phyloP scores from a whole-genome alignment of 352 stramenopile species.

The Phytophthora macrochlamydospora region DNA sequence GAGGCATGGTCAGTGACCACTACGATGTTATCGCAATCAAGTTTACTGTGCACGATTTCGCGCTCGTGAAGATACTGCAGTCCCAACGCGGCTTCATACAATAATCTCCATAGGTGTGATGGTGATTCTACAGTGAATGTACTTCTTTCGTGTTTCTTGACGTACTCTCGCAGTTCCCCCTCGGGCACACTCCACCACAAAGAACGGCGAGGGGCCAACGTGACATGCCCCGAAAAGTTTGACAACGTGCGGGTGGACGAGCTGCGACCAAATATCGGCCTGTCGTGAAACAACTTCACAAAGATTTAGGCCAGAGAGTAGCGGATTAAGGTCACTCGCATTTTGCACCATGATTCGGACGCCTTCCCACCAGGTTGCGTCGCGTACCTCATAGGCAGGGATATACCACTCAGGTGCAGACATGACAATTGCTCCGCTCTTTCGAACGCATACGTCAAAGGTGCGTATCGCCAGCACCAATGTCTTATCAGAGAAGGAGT shows the following conservation, averaged over 20 bases:
- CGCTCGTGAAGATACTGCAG: conserved; percentile 42
- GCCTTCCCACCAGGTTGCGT: conserved; percentile 36
- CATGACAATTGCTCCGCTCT: conserved; percentile 1
- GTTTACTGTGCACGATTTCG: conserved; percentile 30
- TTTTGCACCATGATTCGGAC: conserved; percentile 26
- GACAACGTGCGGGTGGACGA: conserved; percentile 37
- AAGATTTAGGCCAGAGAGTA: not conserved
- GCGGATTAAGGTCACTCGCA: not conserved
- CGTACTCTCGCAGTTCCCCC: conserved; percentile 23
- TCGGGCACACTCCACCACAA: conserved; percentile 26
- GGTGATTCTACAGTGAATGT: conserved; percentile 2
- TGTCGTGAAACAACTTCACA: conserved; percentile 26
- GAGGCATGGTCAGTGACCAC: conserved; percentile 13
- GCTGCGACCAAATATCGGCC: conserved; percentile 34
- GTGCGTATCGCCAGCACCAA: conserved; percentile 12
- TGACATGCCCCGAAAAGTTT: conserved; percentile 39
- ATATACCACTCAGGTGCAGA: conserved; percentile 34
- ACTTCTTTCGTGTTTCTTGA: conserved; percentile 6
- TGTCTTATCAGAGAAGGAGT: conserved; percentile 21
- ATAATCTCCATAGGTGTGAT: conserved; percentile 21
- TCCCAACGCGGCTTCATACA: conserved; percentile 30
- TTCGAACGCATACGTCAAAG: conserved; percentile 16
- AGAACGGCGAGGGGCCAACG: conserved; percentile 20
- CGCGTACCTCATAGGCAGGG: conserved; percentile 27
- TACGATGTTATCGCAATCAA: conserved; percentile 30